phyloP scores from a whole-genome alignment of 257 asterid species.

The Petunia secreta region DNA sequence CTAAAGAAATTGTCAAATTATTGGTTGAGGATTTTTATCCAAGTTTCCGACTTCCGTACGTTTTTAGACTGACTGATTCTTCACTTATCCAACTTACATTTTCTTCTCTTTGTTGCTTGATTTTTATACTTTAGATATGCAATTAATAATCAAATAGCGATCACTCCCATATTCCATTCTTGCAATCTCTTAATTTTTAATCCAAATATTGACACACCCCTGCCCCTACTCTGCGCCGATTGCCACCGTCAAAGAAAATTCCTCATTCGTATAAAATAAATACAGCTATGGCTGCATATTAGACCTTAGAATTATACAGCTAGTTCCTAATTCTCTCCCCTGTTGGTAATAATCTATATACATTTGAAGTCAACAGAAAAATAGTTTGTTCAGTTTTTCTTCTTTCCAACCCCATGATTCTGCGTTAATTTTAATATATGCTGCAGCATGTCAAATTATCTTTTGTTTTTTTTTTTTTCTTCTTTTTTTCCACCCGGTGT shows the following conservation, averaged over 20 bases:
- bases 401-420: neutral
- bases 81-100: neutral
- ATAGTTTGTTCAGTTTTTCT: neutral
- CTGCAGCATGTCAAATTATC: constrained; percentile 3
- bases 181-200: neutral
- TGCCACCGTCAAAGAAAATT: neutral
- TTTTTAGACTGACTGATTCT: neutral
- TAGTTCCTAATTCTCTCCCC: neutral
- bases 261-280: neutral
- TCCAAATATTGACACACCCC: neutral
- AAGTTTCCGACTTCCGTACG: neutral
- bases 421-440: neutral
- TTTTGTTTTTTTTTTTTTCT: too few relatives aligned
- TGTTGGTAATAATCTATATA: neutral
- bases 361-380: neutral
- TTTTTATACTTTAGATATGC: neutral
- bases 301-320: neutral
- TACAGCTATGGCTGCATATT: neutral
- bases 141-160: too few relatives aligned
- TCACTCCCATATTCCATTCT: neutral
- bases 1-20: too few relatives aligned
- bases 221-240: neutral
- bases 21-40: too few relatives aligned
- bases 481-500: too few relatives aligned
- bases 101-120: too few relatives aligned